Conservation (phyloP, 441 rosid genomes). For the Bruguiera hainesii region DNA sequence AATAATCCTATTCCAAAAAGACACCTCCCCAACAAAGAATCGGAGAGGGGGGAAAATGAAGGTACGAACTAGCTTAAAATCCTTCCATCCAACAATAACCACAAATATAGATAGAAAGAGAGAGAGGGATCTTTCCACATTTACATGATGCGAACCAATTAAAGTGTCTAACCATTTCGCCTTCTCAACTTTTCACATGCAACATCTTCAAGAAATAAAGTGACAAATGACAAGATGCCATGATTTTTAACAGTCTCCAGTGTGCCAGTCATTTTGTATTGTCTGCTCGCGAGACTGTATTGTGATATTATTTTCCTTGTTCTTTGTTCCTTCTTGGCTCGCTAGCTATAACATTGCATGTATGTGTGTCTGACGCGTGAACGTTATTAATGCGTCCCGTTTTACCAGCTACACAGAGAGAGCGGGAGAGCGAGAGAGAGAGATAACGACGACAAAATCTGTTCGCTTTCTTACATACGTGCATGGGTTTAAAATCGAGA, state of each 20-base stretch:
- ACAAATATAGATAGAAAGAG: background rate
- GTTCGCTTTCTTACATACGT: too few relatives aligned
- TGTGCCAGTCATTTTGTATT: too few relatives aligned
- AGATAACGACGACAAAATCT: too few relatives aligned
- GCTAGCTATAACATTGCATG: conserved; percentile 13
- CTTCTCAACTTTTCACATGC: conserved; percentile 10
- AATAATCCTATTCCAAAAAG: background rate
- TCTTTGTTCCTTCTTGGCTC: too few relatives aligned
- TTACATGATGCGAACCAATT: too few relatives aligned
- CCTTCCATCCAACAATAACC: too few relatives aligned
- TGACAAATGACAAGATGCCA: background rate
- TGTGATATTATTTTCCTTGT: background rate
- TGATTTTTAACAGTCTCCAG: too few relatives aligned
- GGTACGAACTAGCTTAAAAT: too few relatives aligned
- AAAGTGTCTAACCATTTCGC: too few relatives aligned
- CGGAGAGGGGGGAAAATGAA: background rate
- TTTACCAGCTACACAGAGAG: background rate
- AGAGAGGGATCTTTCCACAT: background rate
- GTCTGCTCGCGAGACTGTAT: too few relatives aligned
- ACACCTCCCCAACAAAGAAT: conserved; percentile 19
- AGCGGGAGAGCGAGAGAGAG: too few relatives aligned
- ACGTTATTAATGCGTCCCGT: conserved; percentile 28
- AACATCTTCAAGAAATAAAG: conserved; percentile 1
- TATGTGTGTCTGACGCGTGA: conserved; percentile 28
- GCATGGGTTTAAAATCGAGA: too few relatives aligned